phyloP scores from a whole-genome alignment of 2,329 filamentous ascomycete genomes.

The Blastomyces gilchristii region DNA sequence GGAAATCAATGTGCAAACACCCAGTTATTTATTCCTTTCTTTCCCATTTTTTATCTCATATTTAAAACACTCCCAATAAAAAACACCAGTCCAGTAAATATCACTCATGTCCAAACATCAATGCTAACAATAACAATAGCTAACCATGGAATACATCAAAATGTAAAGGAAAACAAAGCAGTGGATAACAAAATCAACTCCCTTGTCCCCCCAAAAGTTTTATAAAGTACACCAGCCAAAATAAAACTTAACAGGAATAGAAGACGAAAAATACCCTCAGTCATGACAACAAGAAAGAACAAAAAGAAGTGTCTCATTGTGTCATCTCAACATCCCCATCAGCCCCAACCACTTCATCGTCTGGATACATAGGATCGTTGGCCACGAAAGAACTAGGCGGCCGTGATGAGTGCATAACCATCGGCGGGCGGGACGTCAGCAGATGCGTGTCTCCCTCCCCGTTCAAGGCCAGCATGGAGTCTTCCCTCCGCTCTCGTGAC shows the following conservation, averaged over 20 bases:
- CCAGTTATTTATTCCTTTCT: neutral
- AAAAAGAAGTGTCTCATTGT: conserved; percentile 22
- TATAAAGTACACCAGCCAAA: neutral
- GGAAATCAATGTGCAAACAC: neutral
- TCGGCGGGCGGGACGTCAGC: conserved; percentile 26
- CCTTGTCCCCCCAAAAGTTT: neutral
- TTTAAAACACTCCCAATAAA: neutral
- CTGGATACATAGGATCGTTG: conserved; percentile 35
- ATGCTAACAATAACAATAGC: neutral
- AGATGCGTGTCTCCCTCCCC: conserved; percentile 15
- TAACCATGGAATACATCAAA: neutral
- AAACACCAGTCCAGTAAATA: neutral
- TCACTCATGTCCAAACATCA: neutral
- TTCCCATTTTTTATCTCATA: neutral
- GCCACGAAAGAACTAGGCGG: conserved; percentile 43
- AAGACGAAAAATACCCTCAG: neutral
- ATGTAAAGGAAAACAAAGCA: neutral
- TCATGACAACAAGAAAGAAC: neutral
- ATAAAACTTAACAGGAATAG: neutral
- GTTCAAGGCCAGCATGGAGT: conserved; percentile 15
- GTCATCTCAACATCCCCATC: conserved; percentile 53
- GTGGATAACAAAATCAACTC: neutral
- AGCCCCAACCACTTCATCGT: conserved; percentile 23
- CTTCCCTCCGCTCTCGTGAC: conserved; percentile 15
- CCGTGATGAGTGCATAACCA: conserved; percentile 22